phyloP scores from a whole-genome alignment of 805 yeast species.

The Osmozyma mogii region DNA sequence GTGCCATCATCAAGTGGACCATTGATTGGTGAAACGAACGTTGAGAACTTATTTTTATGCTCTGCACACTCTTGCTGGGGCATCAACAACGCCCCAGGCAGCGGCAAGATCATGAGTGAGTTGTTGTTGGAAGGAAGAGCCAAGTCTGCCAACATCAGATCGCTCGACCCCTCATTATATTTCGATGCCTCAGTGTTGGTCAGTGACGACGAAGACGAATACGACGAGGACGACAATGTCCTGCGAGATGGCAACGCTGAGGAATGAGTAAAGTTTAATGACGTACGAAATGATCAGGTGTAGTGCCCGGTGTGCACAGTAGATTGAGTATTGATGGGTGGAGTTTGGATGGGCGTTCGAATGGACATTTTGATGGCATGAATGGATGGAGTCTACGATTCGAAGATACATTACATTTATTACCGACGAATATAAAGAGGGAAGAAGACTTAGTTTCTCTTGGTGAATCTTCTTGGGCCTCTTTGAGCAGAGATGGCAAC shows the following conservation, averaged over 20 bases:
- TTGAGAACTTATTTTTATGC: slow-evolving; percentile 67
- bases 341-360: too few species aligned
- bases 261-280: too few species aligned
- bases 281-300: too few species aligned
- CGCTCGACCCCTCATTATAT: slow-evolving; percentile 78
- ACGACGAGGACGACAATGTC: slow-evolving; percentile 3
- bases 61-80: slow-evolving; percentile 99
- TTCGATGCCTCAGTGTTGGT: slow-evolving; percentile 63
- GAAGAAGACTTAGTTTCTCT: slow-evolving; percentile 57
- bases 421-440: slow-evolving; percentile 2
- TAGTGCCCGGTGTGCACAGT: too few species aligned
- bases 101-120: slow-evolving; percentile 91
- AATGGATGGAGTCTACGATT: too few species aligned
- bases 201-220: slow-evolving; percentile 15
- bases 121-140: slow-evolving; percentile 77
- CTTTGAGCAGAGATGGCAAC: slow-evolving; percentile 84
- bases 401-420: slow-evolving; percentile 15
- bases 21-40: slow-evolving; percentile 87
- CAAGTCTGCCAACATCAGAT: slow-evolving; percentile 66
- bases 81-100: slow-evolving; percentile 93
- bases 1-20: slow-evolving; percentile 93
- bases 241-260: too few species aligned
- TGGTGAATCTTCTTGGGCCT: slow-evolving; percentile 85
- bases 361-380: too few species aligned
- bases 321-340: too few species aligned